phyloP scores from a whole-genome alignment of 805 yeast species.

The Candida tallmaniae region DNA sequence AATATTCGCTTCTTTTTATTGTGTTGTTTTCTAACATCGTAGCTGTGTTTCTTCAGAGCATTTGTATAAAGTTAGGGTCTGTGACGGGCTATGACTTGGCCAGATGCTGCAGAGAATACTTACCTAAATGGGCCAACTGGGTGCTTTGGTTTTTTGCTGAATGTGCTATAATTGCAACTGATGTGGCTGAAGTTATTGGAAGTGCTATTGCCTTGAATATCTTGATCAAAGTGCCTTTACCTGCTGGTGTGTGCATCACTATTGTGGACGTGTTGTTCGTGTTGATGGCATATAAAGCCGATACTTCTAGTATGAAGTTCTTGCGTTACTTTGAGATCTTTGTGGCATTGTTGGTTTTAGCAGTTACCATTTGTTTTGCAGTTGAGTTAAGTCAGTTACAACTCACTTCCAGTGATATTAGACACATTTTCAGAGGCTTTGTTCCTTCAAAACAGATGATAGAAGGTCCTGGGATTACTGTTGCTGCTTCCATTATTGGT shows the following conservation, averaged over 20 bases:
- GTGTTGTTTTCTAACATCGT: conserved; percentile 40
- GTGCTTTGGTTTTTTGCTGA: conserved; percentile 42
- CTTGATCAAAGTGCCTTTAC: conserved; percentile 39
- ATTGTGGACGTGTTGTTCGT: conserved; percentile 44
- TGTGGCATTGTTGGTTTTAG: conserved; percentile 39
- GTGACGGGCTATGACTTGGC: conserved; percentile 48
- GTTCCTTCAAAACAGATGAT: conserved; percentile 41
- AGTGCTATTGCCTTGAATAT: conserved; percentile 48
- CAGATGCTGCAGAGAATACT: conserved; percentile 35
- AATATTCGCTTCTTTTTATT: conserved; percentile 39
- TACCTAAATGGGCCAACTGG: conserved; percentile 37
- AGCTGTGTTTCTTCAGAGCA: conserved; percentile 42
- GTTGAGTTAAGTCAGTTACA: conserved; percentile 39
- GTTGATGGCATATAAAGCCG: conserved; percentile 43
- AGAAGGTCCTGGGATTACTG: conserved; percentile 39
- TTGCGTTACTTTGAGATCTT: conserved; percentile 36
- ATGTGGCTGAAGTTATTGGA: conserved; percentile 51
- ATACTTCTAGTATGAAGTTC: conserved; percentile 33
- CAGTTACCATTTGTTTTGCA: conserved; percentile 43
- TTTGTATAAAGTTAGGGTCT: conserved; percentile 45
- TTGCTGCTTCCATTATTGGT: conserved; percentile 46
- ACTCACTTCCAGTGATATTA: conserved; percentile 17
- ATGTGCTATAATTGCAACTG: conserved; percentile 47
- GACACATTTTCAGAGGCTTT: conserved; percentile 40
- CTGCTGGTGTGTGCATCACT: conserved; percentile 47